A percentile compares a stretch with the other conserved stretches of the same genome.
Evolutionary conservation across 164 flowering plant genomes (phyloP).

Genomic region (Pachysandra terminalis): DNA sequence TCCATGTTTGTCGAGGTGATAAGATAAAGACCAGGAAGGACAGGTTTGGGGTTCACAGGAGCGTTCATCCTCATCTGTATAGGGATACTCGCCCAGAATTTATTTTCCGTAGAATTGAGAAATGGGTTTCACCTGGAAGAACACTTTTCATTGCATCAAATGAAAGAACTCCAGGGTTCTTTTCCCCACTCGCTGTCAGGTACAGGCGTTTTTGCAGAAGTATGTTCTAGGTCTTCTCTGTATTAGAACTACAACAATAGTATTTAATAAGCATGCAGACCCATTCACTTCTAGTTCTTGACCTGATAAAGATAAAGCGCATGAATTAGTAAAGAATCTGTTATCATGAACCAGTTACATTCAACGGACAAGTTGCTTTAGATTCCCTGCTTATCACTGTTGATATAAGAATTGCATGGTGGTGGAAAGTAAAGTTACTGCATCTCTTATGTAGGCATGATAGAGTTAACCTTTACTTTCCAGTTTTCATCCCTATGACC

Average conservation of each 20-base stretch:
- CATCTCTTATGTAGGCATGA: neutral
- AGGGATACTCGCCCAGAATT: constrained; percentile 92
- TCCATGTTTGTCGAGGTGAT: constrained; percentile 98
- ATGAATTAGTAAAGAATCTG: no score
- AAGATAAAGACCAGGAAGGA: constrained; percentile 87
- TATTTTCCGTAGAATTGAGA: constrained; percentile 63
- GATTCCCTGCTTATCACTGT: no score
- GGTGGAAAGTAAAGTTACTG: no score
- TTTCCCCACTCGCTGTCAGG: constrained; percentile 85
- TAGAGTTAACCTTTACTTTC: neutral
- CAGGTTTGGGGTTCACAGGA: constrained; percentile 67
- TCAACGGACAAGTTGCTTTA: neutral
- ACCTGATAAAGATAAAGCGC: no score
- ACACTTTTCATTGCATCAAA: constrained; percentile 93
- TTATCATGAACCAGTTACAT: neutral
- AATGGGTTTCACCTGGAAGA: constrained; percentile 83
- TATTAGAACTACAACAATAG: neutral
- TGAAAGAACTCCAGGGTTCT: constrained; percentile 84
- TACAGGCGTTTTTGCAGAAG: constrained; percentile 12
- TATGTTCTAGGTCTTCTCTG: neutral
- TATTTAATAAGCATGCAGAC: neutral
- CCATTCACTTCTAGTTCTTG: neutral
- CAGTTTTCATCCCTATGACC: no score
- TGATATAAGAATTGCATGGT: no score
- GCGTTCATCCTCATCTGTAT: constrained; percentile 85